phyloP scores from a whole-genome alignment of 75 land plant species.

The Adiantum capillusveneris region DNA sequence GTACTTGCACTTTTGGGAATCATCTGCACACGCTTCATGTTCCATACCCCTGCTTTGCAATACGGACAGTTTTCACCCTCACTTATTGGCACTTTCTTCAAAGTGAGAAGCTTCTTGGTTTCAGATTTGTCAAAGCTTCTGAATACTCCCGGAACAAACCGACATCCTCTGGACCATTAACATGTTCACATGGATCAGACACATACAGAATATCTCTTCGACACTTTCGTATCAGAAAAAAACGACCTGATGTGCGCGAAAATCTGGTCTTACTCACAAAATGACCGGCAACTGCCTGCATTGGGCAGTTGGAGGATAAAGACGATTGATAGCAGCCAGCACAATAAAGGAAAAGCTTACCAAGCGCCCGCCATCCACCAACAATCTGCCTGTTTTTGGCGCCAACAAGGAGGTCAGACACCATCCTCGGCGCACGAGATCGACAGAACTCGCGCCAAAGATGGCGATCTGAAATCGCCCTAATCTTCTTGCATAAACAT shows the following conservation, averaged over 20 bases:
- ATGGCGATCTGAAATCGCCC: conserved; percentile 42
- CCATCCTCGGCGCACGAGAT: conserved; percentile 62
- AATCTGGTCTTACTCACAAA: conserved; percentile 46
- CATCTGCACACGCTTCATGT: conserved; percentile 47
- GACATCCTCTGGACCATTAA: conserved; percentile 23
- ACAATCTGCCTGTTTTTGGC: conserved; percentile 18
- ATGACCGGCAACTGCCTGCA: conserved; percentile 40
- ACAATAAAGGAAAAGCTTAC: conserved; percentile 58
- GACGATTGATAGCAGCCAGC: conserved; percentile 38
- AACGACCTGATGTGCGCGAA: conserved; percentile 69
- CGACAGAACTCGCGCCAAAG: conserved; percentile 68
- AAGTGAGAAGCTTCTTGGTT: conserved; percentile 19
- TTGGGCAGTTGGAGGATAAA: conserved; percentile 9
- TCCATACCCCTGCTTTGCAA: conserved; percentile 55
- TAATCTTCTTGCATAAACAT: conserved; percentile 45
- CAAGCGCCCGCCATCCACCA: conserved; percentile 70
- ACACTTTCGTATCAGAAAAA: conserved; percentile 45
- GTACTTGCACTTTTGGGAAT: conserved; percentile 44
- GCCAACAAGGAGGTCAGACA: conserved; percentile 27
- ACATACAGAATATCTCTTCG: conserved; percentile 56
- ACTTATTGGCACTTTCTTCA: too few species aligned
- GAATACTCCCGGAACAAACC: conserved; percentile 63
- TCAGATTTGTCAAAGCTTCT: conserved; percentile 26
- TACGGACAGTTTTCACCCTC: conserved; percentile 34
- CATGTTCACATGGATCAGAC: conserved; percentile 77